Evolutionary conservation across 495 filamentous ascomycete genomes (phyloP).

Genomic region (Cercophora samala): DNA sequence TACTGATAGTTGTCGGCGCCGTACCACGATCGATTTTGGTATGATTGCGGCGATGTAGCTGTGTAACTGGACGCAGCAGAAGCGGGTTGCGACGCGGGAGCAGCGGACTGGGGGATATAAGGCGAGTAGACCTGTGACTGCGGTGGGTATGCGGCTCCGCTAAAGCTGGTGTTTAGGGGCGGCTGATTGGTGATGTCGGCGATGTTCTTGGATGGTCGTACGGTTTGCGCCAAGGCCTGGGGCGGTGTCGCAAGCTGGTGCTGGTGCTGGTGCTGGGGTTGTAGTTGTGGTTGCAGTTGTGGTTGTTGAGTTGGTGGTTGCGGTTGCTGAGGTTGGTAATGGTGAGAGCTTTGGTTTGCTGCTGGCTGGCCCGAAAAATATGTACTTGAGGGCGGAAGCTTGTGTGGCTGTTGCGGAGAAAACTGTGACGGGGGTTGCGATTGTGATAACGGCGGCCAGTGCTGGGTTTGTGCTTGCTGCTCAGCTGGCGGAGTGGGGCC

Average conservation of each 20-base stretch:
- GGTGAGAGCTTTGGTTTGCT: constrained; percentile 1
- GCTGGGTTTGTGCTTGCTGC: constrained; percentile 26
- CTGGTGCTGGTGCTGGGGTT: constrained; percentile 17
- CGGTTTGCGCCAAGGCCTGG: constrained; percentile 15
- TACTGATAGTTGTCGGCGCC: constrained; percentile 16
- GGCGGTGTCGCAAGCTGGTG: constrained; percentile 21
- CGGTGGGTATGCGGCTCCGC: constrained; percentile 3
- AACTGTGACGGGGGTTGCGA: constrained; percentile 18
- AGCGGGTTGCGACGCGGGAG: neutral
- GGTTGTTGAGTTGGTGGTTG: constrained; percentile 27
- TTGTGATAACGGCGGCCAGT: constrained; percentile 20
- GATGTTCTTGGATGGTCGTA: neutral
- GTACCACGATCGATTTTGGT: constrained; percentile 6
- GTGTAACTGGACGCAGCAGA: neutral
- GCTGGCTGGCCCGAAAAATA: constrained; percentile 24
- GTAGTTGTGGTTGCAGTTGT: constrained; percentile 23
- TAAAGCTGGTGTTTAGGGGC: neutral
- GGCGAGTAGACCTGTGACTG: constrained; percentile 10
- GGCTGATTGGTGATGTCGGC: neutral
- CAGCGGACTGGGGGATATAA: constrained; percentile 15
- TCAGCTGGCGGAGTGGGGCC: constrained; percentile 28
- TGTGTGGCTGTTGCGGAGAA: constrained; percentile 27
- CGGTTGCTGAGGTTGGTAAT: constrained; percentile 9
- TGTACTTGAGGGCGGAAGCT: constrained; percentile 20
- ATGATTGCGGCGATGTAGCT: constrained; percentile 8